These are phyloP conservation scores for Alternaria ethzedia DNA, from an alignment of 2,329 filamentous ascomycete genomes.

Conservation along the genomic window DNA sequence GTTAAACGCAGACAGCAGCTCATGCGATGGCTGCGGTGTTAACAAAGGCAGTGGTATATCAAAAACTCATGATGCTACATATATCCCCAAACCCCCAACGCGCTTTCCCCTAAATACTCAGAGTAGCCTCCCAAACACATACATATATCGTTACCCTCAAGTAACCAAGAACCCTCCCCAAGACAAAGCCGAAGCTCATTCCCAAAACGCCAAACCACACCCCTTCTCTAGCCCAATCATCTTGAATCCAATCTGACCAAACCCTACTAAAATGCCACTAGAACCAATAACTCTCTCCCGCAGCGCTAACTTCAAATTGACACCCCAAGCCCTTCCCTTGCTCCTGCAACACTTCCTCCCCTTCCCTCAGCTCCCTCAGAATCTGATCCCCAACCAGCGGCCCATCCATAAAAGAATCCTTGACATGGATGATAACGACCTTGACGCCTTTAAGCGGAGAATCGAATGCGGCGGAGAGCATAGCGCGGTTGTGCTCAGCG, in stretches of 20 bases:
- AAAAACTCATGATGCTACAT: background rate
- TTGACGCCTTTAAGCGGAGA: slow-evolving; percentile 72
- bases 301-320: slow-evolving; percentile 74
- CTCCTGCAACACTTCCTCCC: slow-evolving; percentile 59
- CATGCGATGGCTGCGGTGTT: background rate
- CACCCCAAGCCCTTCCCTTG: slow-evolving; percentile 72
- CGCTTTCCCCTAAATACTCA: background rate
- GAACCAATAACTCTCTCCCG: slow-evolving; percentile 66
- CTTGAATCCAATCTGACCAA: background rate
- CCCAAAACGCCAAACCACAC: background rate
- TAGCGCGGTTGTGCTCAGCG: slow-evolving; percentile 35
- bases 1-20: background rate
- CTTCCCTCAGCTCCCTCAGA: slow-evolving; percentile 68
- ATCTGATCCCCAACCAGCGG: slow-evolving; percentile 70
- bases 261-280: slow-evolving; percentile 21
- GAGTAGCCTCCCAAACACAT: background rate
- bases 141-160: background rate
- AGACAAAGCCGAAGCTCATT: background rate
- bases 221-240: background rate
- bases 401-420: slow-evolving; percentile 80
- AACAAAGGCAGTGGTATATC: background rate
- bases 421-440: slow-evolving; percentile 91
- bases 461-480: slow-evolving; percentile 35
- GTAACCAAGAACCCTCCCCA: background rate
- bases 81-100: background rate